These are phyloP conservation scores for Friedmanniomyces endolithicus DNA, from an alignment of 495 filamentous ascomycete genomes.

Conservation along the genomic window DNA sequence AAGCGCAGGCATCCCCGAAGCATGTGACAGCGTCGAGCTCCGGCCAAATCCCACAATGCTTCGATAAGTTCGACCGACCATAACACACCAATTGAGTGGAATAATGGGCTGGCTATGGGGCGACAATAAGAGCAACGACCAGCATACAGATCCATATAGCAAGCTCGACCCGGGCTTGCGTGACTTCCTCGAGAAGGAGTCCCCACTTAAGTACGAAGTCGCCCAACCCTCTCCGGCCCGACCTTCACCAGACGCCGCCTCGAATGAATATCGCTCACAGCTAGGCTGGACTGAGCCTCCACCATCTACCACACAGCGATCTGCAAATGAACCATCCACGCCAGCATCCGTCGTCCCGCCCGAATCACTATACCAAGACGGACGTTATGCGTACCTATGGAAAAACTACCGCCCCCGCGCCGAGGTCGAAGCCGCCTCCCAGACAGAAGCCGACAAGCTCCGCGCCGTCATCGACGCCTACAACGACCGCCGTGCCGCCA, in stretches of 20 bases:
- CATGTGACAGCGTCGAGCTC: not conserved
- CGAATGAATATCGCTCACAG: constrained; percentile 15
- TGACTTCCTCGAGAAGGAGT: constrained; percentile 70
- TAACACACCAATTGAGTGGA: not conserved
- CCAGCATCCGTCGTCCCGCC: constrained; percentile 30
- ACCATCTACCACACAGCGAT: constrained; percentile 9
- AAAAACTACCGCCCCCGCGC: constrained; percentile 62
- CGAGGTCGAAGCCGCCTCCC: constrained; percentile 48
- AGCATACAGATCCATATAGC: constrained; percentile 53
- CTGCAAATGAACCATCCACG: constrained; percentile 33
- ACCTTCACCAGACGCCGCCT: constrained; percentile 14
- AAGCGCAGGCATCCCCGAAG: not conserved
- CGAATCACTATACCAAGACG: constrained; percentile 57
- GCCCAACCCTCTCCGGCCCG: constrained; percentile 15
- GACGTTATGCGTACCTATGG: constrained; percentile 91
- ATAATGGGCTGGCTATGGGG: constrained; percentile 66
- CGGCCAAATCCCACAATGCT: not conserved
- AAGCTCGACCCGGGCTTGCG: constrained; percentile 75
- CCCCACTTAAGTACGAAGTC: constrained; percentile 19
- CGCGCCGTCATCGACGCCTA: constrained; percentile 64
- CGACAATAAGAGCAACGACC: constrained; percentile 1
- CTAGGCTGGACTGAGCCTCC: constrained; percentile 2
- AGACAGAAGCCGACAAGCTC: constrained; percentile 61
- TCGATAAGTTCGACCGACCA: not conserved
- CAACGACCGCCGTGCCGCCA: constrained; percentile 65